Conservation (phyloP, 31 red algal species). For the Endocladia muricata region DNA sequence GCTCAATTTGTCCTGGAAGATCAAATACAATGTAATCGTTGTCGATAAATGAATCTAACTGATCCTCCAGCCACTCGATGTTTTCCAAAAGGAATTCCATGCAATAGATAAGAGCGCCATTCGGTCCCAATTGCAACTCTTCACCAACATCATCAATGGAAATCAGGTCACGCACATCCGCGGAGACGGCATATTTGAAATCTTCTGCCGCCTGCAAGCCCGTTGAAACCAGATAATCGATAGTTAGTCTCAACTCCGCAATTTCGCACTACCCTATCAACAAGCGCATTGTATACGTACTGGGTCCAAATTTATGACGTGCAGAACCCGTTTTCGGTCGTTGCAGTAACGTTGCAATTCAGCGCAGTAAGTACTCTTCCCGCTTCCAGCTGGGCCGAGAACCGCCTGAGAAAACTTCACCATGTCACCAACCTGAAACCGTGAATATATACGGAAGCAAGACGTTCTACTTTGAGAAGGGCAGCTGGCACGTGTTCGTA, state of each 20-base stretch:
- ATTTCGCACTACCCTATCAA: background rate
- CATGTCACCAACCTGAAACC: too few relatives aligned
- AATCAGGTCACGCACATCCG: constrained; percentile 84
- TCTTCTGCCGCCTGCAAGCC: constrained; percentile 73
- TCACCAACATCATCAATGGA: constrained; percentile 84
- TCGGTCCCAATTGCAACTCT: constrained; percentile 77
- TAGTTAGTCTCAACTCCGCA: background rate
- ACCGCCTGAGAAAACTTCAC: constrained; percentile 83
- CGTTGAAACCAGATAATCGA: too few relatives aligned
- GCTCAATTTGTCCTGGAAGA: constrained; percentile 91
- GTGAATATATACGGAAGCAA: too few relatives aligned
- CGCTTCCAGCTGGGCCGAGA: constrained; percentile 87
- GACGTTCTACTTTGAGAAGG: too few relatives aligned
- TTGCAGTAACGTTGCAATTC: constrained; percentile 75
- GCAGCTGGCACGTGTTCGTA: too few relatives aligned
- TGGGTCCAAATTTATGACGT: constrained; percentile 93
- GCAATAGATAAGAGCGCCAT: constrained; percentile 90
- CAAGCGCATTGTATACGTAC: constrained; percentile 26
- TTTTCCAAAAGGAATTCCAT: constrained; percentile 95
- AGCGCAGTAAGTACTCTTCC: constrained; percentile 91
- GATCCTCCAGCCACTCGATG: constrained; percentile 80
- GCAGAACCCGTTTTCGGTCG: constrained; percentile 55
- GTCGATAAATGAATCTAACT: constrained; percentile 68
- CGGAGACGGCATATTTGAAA: constrained; percentile 66
- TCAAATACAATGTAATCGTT: constrained; percentile 91